Conservation (phyloP, 2,329 filamentous ascomycete genomes). For the Aureobasidium sp. region DNA sequence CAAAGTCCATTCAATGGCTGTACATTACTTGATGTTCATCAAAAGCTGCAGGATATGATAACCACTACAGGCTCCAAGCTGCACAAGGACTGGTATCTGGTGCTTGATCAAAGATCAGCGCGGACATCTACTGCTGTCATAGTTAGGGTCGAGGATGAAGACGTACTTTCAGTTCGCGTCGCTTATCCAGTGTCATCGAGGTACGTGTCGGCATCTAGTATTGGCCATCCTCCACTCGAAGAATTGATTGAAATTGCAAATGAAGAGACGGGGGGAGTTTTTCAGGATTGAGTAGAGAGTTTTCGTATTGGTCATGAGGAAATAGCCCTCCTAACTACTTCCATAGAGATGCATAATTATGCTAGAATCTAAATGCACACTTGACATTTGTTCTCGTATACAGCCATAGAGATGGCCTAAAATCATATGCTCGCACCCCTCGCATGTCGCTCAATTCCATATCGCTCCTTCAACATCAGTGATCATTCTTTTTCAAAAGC, state of each 20-base stretch:
- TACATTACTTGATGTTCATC: neutral
- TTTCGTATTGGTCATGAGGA: neutral
- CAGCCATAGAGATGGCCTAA: too few relatives aligned
- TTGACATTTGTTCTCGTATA: too few relatives aligned
- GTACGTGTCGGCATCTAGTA: neutral
- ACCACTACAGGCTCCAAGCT: neutral
- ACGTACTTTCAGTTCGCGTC: neutral
- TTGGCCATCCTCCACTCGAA: neutral
- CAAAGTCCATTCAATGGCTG: neutral
- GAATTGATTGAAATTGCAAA: neutral
- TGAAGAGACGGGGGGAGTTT: neutral
- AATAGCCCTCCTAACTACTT: too few relatives aligned
- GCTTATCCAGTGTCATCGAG: neutral
- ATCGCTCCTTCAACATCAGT: too few relatives aligned
- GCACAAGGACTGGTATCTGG: neutral
- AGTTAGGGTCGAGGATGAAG: neutral
- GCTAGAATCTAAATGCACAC: too few relatives aligned
- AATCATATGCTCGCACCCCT: too few relatives aligned
- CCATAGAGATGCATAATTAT: too few relatives aligned
- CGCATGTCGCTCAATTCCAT: too few relatives aligned
- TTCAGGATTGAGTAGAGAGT: neutral
- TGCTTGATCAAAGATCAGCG: neutral
- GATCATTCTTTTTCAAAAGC: too few relatives aligned
- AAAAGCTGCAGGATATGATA: neutral
- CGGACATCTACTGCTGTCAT: neutral